A percentile compares a stretch with the other conserved stretches of the same genome.
These are phyloP conservation scores for Boletus vermiculosoides DNA, from an alignment of 768 basidiomycete species.

Conservation along the genomic window DNA sequence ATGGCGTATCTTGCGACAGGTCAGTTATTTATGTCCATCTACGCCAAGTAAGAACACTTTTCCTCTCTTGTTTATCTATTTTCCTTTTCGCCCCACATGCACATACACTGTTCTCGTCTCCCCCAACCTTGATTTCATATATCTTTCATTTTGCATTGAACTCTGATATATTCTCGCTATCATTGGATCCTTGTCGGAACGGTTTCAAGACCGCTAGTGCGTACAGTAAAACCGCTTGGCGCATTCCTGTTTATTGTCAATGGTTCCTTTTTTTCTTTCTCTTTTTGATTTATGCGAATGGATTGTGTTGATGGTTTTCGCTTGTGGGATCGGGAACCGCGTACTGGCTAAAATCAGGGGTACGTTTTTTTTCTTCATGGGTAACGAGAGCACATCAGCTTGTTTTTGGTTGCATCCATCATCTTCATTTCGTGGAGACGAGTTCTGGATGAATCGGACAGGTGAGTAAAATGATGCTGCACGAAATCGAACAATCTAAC, in stretches of 20 bases:
- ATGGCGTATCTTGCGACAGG: constrained; percentile 30
- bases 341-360: background rate
- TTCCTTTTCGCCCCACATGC: background rate
- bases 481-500: background rate
- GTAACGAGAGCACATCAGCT: too few relatives aligned
- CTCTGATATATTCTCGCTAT: constrained; percentile 8
- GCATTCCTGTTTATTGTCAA: constrained; percentile 20
- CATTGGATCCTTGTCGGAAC: constrained; percentile 15
- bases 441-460: background rate
- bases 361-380: background rate
- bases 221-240: constrained; percentile 18
- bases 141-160: constrained; percentile 18
- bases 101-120: constrained; percentile 5
- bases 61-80: background rate
- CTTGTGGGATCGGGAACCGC: background rate
- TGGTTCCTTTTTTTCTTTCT: constrained; percentile 3
- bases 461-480: background rate
- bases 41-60: constrained; percentile 19
- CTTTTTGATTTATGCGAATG: constrained; percentile 17
- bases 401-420: background rate
- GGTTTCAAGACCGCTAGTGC: constrained; percentile 21
- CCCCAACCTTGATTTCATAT: background rate
- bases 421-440: background rate
- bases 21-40: constrained; percentile 33
- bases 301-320: constrained; percentile 5